A percentile compares a stretch with the other conserved stretches of the same genome.
These are phyloP conservation scores for Tetracladium marchalianum DNA, from an alignment of 495 filamentous ascomycete species.

Conservation along the genomic window DNA sequence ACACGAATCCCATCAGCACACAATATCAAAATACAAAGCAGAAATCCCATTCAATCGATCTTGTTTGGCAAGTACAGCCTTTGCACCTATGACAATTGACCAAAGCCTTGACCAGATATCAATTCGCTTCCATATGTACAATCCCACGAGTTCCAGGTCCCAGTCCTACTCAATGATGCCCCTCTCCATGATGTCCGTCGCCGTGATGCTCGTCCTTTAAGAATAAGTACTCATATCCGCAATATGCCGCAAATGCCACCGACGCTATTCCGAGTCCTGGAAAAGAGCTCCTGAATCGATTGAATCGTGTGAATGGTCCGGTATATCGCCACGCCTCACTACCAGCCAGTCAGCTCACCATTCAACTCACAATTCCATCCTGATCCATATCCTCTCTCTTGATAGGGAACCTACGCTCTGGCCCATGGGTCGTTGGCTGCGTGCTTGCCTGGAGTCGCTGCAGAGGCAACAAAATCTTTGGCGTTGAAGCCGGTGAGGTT, in stretches of 20 bases:
- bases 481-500: constrained; percentile 83
- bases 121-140: constrained; percentile 17
- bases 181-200: constrained; percentile 36
- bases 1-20: no score
- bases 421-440: constrained; percentile 84
- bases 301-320: constrained; percentile 77
- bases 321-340: constrained; percentile 94
- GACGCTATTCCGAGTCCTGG: constrained; percentile 87
- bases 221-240: constrained; percentile 80
- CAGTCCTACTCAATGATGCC: constrained; percentile 23
- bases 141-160: background rate
- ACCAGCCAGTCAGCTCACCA: constrained; percentile 4
- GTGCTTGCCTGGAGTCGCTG: constrained; percentile 61
- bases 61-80: no score
- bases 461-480: constrained; percentile 57
- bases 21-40: no score
- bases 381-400: background rate
- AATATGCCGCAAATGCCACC: constrained; percentile 84
- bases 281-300: constrained; percentile 77
- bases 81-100: background rate
- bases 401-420: constrained; percentile 5
- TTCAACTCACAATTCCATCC: background rate
- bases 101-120: background rate
- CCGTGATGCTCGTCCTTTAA: constrained; percentile 66
- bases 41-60: no score